phyloP scores from a whole-genome alignment of 2,329 filamentous ascomycete species.

The Lecanoromycetidae sp. region DNA sequence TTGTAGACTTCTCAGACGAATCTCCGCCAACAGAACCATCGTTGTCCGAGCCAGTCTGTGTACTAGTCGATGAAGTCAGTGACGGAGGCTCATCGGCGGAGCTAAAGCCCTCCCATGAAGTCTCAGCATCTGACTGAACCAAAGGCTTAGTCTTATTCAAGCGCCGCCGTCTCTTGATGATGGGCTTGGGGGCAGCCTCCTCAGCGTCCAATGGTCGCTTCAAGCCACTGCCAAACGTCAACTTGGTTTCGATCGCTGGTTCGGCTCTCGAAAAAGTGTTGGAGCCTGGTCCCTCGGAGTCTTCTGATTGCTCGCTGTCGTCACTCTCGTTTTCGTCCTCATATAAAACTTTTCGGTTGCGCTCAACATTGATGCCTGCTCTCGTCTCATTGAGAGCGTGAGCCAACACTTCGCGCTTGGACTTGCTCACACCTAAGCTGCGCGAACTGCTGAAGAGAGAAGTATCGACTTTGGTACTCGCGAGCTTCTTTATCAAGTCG shows the following conservation, averaged over 20 bases:
- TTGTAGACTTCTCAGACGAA: neutral
- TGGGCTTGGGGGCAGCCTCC: conserved; percentile 63
- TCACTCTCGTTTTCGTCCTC: neutral
- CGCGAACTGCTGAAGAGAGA: conserved; percentile 67
- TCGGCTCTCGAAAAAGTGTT: neutral
- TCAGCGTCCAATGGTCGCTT: conserved; percentile 77
- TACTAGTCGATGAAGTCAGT: conserved; percentile 14
- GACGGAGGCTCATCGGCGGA: conserved; percentile 28
- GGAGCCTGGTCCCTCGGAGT: neutral
- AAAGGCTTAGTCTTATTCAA: conserved; percentile 30
- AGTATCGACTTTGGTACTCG: conserved; percentile 67
- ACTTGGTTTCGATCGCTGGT: too few relatives aligned
- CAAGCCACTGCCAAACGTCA: conserved; percentile 60
- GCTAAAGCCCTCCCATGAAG: conserved; percentile 35
- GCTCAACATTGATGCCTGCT: conserved; percentile 44
- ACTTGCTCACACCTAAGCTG: conserved; percentile 58
- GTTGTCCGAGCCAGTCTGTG: conserved; percentile 15
- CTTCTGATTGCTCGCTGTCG: conserved; percentile 22
- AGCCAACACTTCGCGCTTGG: conserved; percentile 36
- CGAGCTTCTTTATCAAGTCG: conserved; percentile 70
- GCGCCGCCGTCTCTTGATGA: conserved; percentile 62
- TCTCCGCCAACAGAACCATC: conserved; percentile 10
- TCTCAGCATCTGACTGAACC: conserved; percentile 44
- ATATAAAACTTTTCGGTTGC: neutral
- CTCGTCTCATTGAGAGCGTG: conserved; percentile 52